Conservation (phyloP, 805 yeast species). For the Pichia sporocuriosa region DNA sequence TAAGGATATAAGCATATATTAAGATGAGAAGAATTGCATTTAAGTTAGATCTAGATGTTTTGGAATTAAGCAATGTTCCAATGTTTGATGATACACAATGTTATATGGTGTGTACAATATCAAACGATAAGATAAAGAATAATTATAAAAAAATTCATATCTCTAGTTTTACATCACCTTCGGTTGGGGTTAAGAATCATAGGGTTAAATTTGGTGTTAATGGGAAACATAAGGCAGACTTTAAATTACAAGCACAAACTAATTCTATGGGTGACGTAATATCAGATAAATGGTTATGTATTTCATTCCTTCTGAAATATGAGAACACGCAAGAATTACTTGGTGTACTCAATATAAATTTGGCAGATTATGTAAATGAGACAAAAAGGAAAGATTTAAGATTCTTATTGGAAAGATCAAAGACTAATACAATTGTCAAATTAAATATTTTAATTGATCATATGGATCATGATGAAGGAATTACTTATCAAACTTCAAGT, state of each 20-base stretch:
- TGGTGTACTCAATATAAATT: constrained; percentile 62
- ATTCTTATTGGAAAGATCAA: constrained; percentile 69
- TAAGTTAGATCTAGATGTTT: constrained; percentile 48
- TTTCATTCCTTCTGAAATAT: constrained; percentile 33
- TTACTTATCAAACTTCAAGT: not conserved
- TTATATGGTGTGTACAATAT: constrained; percentile 38
- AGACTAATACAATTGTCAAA: constrained; percentile 73
- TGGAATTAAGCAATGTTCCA: constrained; percentile 79
- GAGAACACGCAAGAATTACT: constrained; percentile 39
- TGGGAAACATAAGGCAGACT: constrained; percentile 22
- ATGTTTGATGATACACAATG: constrained; percentile 60
- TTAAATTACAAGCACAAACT: constrained; percentile 35
- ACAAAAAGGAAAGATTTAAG: constrained; percentile 47
- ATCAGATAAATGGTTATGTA: constrained; percentile 36
- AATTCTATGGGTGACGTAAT: constrained; percentile 28
- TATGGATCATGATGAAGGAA: constrained; percentile 1
- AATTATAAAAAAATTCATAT: constrained; percentile 16
- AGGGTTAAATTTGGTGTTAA: constrained; percentile 39
- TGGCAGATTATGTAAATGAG: constrained; percentile 63
- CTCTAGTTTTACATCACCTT: constrained; percentile 24
- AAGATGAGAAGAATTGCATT: constrained; percentile 34
- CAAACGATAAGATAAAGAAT: constrained; percentile 15
- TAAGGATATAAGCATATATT: not conserved
- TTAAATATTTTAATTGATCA: constrained; percentile 37
- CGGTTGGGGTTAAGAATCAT: constrained; percentile 39